A percentile compares a stretch with the other conserved stretches of the same genome.
phyloP scores from a whole-genome alignment of 345 rosid genomes.

The Boechera divaricarpa region DNA sequence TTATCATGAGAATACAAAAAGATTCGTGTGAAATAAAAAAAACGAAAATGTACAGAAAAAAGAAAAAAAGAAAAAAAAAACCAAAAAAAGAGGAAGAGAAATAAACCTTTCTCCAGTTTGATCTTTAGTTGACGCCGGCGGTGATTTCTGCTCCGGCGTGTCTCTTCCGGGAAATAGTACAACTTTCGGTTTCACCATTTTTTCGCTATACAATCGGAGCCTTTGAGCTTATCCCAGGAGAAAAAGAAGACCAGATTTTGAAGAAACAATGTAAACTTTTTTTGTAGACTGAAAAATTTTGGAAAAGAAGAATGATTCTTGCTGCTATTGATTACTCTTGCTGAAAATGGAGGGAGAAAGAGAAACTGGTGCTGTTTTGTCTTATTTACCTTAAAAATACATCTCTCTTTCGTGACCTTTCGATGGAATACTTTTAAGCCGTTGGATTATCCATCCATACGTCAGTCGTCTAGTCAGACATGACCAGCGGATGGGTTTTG shows the following conservation, averaged over 20 bases:
- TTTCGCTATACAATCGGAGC: neutral
- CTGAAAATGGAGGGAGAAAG: conserved; percentile 38
- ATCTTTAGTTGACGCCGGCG: neutral
- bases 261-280: neutral
- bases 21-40: too few relatives aligned
- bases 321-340: neutral
- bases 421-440: too few relatives aligned
- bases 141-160: conserved; percentile 15
- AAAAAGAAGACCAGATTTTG: neutral
- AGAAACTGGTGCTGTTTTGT: neutral
- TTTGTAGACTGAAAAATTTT: neutral
- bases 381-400: neutral
- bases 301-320: neutral
- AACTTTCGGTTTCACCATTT: conserved; percentile 2
- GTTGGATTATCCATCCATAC: too few relatives aligned
- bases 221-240: conserved; percentile 6
- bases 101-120: neutral
- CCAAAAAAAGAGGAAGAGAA: too few relatives aligned
- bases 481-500: too few relatives aligned
- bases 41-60: neutral
- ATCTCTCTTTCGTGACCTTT: too few relatives aligned
- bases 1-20: neutral
- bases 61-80: too few relatives aligned
- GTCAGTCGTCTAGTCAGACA: too few relatives aligned
- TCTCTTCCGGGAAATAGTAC: neutral